phyloP scores from a whole-genome alignment of 768 basidiomycete genomes.

The Phlegmacium glaucopus region DNA sequence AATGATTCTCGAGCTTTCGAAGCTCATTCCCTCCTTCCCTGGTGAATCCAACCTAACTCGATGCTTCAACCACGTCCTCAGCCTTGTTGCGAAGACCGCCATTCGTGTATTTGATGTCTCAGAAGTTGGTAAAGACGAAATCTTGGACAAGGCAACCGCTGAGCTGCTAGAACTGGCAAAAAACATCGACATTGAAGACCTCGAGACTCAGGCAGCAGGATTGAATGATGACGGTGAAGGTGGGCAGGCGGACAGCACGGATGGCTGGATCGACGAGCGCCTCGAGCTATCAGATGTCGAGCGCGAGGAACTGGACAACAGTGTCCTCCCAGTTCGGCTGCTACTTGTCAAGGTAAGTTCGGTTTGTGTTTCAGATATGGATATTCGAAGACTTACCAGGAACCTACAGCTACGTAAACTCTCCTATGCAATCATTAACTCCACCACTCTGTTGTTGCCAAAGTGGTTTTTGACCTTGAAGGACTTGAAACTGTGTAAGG shows the following conservation, averaged over 20 bases:
- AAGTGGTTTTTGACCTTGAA: slow-evolving; percentile 22
- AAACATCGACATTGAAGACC: slow-evolving; percentile 10
- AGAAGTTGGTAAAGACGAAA: slow-evolving; percentile 9
- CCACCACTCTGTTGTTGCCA: slow-evolving; percentile 26
- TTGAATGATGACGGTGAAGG: slow-evolving; percentile 13
- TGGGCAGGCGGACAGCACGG: slow-evolving; percentile 13
- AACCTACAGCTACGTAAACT: slow-evolving; percentile 15
- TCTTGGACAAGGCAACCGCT: slow-evolving; percentile 1
- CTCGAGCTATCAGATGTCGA: too few species aligned
- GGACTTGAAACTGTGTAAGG: slow-evolving; percentile 3
- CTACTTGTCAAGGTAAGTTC: slow-evolving; percentile 28
- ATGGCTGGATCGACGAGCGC: too few species aligned
- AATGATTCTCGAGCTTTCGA: slow-evolving; percentile 26
- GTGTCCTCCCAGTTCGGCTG: slow-evolving; percentile 16
- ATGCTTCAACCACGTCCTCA: slow-evolving; percentile 39
- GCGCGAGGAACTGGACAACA: slow-evolving; percentile 13
- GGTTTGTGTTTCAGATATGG: slow-evolving; percentile 1
- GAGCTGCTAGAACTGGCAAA: slow-evolving; percentile 11
- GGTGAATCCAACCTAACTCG: slow-evolving; percentile 20
- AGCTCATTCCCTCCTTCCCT: slow-evolving; percentile 16
- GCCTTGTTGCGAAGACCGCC: slow-evolving; percentile 31
- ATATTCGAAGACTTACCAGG: neutral
- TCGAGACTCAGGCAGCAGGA: slow-evolving; percentile 3
- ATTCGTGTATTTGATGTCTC: slow-evolving; percentile 30
- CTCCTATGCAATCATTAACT: slow-evolving; percentile 17